phyloP scores from a whole-genome alignment of 2,329 filamentous ascomycete genomes.

The Fusarium pseudonygamai region DNA sequence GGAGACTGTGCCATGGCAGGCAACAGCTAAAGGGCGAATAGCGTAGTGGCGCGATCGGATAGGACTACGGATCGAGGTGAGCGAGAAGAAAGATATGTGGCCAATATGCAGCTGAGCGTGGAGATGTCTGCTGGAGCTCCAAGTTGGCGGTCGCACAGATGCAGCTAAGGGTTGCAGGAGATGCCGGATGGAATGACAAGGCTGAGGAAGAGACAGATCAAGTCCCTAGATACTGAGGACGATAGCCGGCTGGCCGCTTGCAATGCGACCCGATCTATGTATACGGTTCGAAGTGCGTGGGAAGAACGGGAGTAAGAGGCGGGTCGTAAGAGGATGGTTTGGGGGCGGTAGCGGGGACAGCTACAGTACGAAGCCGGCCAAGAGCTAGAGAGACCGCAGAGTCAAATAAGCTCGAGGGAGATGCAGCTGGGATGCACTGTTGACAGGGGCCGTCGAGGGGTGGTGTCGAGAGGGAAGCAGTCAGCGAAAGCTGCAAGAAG shows the following conservation, averaged over 20 bases:
- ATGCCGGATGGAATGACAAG: conserved; percentile 12
- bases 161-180: conserved; percentile 21
- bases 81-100: conserved; percentile 19
- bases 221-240: conserved; percentile 16
- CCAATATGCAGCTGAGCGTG: conserved; percentile 30
- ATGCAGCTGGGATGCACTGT: conserved; percentile 27
- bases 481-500: not conserved
- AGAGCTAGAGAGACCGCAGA: conserved; percentile 15
- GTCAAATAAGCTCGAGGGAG: conserved; percentile 21
- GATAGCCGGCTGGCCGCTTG: conserved; percentile 40
- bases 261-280: conserved; percentile 46
- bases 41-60: conserved; percentile 5
- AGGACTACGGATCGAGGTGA: conserved; percentile 22
- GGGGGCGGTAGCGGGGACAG: conserved; percentile 36
- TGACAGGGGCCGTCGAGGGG: conserved; percentile 11
- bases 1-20: conserved; percentile 80
- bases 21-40: conserved; percentile 9
- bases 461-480: not conserved
- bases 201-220: conserved; percentile 17
- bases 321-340: conserved; percentile 35
- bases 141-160: conserved; percentile 24
- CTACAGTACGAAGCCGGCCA: conserved; percentile 12
- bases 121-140: conserved; percentile 18
- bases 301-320: conserved; percentile 28
- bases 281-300: conserved; percentile 30